A percentile compares a stretch with the other conserved stretches of the same genome.
Conservation (phyloP, 2,329 filamentous ascomycete species). For the Colletotrichum sp. region DNA sequence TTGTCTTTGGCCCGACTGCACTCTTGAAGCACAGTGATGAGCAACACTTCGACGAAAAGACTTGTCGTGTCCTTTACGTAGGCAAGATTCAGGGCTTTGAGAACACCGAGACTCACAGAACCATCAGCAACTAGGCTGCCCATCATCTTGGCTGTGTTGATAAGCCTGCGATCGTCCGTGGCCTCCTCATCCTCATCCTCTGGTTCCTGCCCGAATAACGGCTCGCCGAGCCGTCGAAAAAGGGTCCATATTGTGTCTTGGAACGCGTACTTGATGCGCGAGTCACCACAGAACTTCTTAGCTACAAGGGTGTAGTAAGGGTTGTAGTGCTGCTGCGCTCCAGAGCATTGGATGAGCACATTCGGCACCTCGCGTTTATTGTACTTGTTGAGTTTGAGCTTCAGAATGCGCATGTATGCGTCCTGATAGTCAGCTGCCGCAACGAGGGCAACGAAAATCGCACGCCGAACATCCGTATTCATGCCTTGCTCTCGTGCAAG, state of each 20-base stretch:
- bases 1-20: conserved; percentile 46
- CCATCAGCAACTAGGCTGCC: conserved; percentile 54
- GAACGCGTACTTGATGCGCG: conserved; percentile 81
- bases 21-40: conserved; percentile 77
- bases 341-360: conserved; percentile 86
- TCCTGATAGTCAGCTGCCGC: conserved; percentile 85
- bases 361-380: conserved; percentile 87
- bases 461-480: conserved; percentile 83
- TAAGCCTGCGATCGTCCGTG: conserved; percentile 54
- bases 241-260: conserved; percentile 87
- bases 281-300: conserved; percentile 75
- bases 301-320: conserved; percentile 92
- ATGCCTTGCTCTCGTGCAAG: conserved; percentile 84
- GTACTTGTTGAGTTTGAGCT: conserved; percentile 83
- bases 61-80: conserved; percentile 79
- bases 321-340: conserved; percentile 85
- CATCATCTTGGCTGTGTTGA: conserved; percentile 60
- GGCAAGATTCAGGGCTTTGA: conserved; percentile 78
- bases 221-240: conserved; percentile 86
- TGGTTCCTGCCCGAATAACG: conserved; percentile 68
- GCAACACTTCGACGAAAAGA: conserved; percentile 79
- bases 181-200: conserved; percentile 58
- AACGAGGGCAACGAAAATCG: conserved; percentile 93
- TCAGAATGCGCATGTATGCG: conserved; percentile 78
- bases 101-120: conserved; percentile 49